Evolutionary conservation across 805 yeast species (phyloP).

Genomic region (Lipomyces starkeyi): DNA sequence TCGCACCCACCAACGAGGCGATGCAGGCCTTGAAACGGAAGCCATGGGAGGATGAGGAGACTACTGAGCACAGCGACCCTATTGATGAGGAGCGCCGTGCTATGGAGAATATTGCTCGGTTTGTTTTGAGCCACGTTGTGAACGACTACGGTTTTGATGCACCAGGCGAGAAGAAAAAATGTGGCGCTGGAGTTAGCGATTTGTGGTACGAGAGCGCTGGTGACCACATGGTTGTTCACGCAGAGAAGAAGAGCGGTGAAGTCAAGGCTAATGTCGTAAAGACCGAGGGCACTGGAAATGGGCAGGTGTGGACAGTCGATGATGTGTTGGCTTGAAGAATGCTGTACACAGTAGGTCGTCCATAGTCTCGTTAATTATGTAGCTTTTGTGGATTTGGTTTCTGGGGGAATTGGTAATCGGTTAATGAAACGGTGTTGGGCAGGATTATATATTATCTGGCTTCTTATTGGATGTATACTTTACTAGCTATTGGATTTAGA

Average conservation of each 20-base stretch:
- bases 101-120: constrained; percentile 59
- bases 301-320: constrained; percentile 43
- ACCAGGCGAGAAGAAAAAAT: constrained; percentile 23
- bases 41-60: constrained; percentile 84
- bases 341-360: background rate
- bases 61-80: constrained; percentile 49
- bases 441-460: background rate
- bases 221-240: constrained; percentile 29
- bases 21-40: constrained; percentile 57
- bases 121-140: constrained; percentile 69
- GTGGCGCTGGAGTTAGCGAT: constrained; percentile 28
- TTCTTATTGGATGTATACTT: background rate
- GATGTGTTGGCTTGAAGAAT: constrained; percentile 18
- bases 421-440: background rate
- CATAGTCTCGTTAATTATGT: background rate
- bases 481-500: background rate
- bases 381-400: background rate
- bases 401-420: background rate
- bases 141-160: constrained; percentile 37
- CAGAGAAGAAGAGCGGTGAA: constrained; percentile 14
- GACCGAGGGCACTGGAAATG: constrained; percentile 41
- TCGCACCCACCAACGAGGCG: constrained; percentile 76
- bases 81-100: constrained; percentile 57
- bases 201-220: constrained; percentile 32
- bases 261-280: constrained; percentile 33